Percentiles rank a stretch among this genome's conserved stretches.
These are phyloP conservation scores for Arachis stenosperma DNA, from an alignment of 306 rosid genomes.

Conservation along the genomic window DNA sequence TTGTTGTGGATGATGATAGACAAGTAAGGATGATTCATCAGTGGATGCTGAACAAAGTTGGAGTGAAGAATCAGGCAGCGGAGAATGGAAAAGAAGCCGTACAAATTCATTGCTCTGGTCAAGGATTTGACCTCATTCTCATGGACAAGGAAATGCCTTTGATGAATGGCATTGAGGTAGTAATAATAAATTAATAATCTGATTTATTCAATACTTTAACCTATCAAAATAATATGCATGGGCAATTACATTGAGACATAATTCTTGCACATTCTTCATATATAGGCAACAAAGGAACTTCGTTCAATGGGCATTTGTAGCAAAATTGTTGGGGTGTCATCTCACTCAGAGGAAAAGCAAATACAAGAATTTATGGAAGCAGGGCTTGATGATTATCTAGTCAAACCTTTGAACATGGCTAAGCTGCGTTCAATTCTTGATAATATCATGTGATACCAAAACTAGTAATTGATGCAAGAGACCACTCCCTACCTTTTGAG, in stretches of 20 bases:
- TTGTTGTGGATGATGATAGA: constrained; percentile 63
- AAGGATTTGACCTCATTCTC: constrained; percentile 67
- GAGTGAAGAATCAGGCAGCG: constrained; percentile 53
- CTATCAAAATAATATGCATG: not conserved
- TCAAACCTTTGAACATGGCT: constrained; percentile 58
- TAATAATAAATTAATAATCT: too few relatives aligned
- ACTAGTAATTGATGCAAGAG: not conserved
- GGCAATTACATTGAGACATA: not conserved
- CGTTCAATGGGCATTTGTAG: constrained; percentile 62
- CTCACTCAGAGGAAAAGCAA: constrained; percentile 34
- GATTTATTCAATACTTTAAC: too few relatives aligned
- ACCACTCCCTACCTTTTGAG: too few relatives aligned
- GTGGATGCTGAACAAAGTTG: constrained; percentile 47
- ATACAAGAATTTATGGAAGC: constrained; percentile 59
- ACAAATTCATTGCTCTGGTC: constrained; percentile 55
- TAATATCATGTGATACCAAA: not conserved
- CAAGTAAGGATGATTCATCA: constrained; percentile 50
- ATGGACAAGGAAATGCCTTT: constrained; percentile 85
- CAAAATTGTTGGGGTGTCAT: constrained; percentile 66
- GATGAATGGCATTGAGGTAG: constrained; percentile 73
- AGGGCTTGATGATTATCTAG: constrained; percentile 62
- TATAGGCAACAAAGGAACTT: constrained; percentile 65
- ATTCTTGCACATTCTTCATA: not conserved
- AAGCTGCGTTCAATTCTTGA: constrained; percentile 57
- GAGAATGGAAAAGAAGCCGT: constrained; percentile 77